These are phyloP conservation scores for Epichloe baconii DNA, from an alignment of 2,329 filamentous ascomycete species.

Conservation along the genomic window DNA sequence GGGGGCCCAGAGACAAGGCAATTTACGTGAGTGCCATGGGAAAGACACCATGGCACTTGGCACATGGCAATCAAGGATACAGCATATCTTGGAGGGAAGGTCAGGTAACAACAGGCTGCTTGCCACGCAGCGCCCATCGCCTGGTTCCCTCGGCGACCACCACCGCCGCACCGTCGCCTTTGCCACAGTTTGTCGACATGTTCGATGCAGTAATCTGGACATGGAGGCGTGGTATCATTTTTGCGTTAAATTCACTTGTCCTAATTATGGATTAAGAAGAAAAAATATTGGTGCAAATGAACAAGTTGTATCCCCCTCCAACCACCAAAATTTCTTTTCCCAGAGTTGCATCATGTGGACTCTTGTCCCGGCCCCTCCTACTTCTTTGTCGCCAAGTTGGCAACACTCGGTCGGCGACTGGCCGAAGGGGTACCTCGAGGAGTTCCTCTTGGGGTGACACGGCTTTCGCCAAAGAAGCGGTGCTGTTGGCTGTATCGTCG, in stretches of 20 bases:
- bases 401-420: constrained; percentile 18
- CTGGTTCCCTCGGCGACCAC: background rate
- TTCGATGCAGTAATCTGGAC: background rate
- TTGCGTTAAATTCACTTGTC: background rate
- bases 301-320: background rate
- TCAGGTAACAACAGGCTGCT: background rate
- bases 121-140: background rate
- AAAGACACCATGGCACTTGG: no score
- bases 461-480: constrained; percentile 28
- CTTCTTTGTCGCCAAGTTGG: constrained; percentile 6
- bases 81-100: no score
- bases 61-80: no score
- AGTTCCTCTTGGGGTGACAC: constrained; percentile 25
- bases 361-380: background rate
- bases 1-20: no score
- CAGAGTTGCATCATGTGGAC: no score
- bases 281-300: background rate
- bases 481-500: constrained; percentile 25
- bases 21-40: no score
- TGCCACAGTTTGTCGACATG: background rate
- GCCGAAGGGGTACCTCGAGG: constrained; percentile 25
- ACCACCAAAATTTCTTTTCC: background rate
- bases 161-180: background rate
- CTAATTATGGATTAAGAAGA: background rate
- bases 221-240: constrained; percentile 1